phyloP scores from a whole-genome alignment of 331 rosid species.

The Pyrus hybrid region DNA sequence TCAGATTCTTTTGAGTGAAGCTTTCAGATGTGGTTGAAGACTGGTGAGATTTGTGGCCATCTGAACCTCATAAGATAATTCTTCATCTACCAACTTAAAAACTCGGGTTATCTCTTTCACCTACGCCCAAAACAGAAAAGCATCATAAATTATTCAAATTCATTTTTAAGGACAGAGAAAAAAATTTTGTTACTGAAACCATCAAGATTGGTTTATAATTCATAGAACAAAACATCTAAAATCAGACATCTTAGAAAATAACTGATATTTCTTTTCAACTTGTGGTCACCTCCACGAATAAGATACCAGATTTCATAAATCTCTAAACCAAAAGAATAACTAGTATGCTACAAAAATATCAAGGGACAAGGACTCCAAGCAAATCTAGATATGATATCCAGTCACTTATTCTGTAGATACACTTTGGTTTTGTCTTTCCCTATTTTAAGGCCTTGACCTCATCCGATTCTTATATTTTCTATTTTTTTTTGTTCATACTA shows the following conservation, averaged over 20 bases:
- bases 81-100: conserved; percentile 48
- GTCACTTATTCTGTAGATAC: neutral
- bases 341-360: neutral
- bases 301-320: neutral
- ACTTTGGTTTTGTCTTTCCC: neutral
- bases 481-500: neutral
- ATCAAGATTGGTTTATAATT: neutral
- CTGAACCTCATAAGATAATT: conserved; percentile 57
- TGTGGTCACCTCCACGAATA: neutral
- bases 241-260: neutral
- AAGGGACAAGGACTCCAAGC: neutral
- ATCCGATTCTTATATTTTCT: neutral
- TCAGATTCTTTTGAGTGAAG: conserved; percentile 53
- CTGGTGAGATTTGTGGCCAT: conserved; percentile 61
- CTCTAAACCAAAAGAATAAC: neutral
- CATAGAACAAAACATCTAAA: neutral
- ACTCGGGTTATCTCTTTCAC: conserved; percentile 54
- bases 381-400: neutral
- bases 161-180: neutral
- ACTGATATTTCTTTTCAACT: neutral
- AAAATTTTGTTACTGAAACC: neutral
- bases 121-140: conserved; percentile 17
- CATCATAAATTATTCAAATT: neutral
- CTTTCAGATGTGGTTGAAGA: conserved; percentile 71
- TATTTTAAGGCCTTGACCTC: neutral